Evolutionary conservation across 2,329 filamentous ascomycete genomes (phyloP), one percentile per base, ranked within the genome.

Genomic region (Alternaria metachromatica): DNA sequence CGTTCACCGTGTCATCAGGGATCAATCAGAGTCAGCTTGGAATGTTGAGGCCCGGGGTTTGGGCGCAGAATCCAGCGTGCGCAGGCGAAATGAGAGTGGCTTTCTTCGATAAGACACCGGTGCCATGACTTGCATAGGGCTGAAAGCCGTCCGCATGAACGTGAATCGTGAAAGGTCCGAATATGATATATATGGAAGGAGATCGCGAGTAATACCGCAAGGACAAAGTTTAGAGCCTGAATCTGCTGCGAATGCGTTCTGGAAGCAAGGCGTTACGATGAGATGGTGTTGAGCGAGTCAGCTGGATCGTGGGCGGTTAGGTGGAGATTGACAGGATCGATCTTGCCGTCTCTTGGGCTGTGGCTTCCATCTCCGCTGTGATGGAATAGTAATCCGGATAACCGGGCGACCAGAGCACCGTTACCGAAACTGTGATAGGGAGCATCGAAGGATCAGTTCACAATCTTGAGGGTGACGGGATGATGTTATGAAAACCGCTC

Each of bases 101-200:
- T 41, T 37, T 18, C 9, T 41, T 41, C 9, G 20, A 23, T n/a
- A 41, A 37, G 49, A 53, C 30, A 20, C 28, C 49, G 33, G 23
- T 21, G 26, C 20, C 48, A 51, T 51, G 49, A 51, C 28, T 37
- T 51, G 49, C 49, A 51, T 51, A 51, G 49, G 49, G 49, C 49
- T 51, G 49, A 51, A 33, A n/a, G 49, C 49, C 49, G 20, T 30
- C 12, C 13, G 49, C 49, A 37, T 33, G 18, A 37, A 37, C 21
- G 28, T 51, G 26, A 23, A 33, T 15, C 26, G 18, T 23, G 26
- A 18, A 51, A 33, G 49, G 49, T 30, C 49, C 49, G 49, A 51
- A 51, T 51, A 20, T 33, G 48, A 28, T 33, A 28, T 30, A 51
- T 23, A 51, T 51, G 33, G 49, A 21, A 23, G 26, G 12, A 10